phyloP scores from a whole-genome alignment of 1,284 basidiomycete genomes.

The Ganoderma sp. region DNA sequence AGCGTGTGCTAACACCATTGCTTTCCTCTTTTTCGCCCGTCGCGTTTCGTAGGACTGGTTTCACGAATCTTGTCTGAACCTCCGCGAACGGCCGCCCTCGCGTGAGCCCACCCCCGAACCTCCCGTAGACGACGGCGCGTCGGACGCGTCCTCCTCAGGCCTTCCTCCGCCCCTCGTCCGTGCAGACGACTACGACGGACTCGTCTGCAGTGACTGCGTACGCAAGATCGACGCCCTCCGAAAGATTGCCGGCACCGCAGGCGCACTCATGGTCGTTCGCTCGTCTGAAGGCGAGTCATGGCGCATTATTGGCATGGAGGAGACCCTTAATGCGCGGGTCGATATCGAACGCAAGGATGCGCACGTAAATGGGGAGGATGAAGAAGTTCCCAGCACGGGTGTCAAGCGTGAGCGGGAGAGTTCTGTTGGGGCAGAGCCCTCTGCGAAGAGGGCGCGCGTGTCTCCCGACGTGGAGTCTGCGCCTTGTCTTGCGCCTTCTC shows the following conservation, averaged over 20 bases:
- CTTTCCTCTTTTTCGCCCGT: neutral
- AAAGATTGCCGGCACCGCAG: slow-evolving; percentile 68
- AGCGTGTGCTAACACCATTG: slow-evolving; percentile 18
- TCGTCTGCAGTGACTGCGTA: slow-evolving; percentile 73
- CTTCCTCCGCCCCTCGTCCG: slow-evolving; percentile 70
- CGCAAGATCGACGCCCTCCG: slow-evolving; percentile 55
- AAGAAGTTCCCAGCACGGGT: slow-evolving; percentile 35
- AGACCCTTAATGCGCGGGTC: slow-evolving; percentile 31
- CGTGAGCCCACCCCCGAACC: slow-evolving; percentile 41
- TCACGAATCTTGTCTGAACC: slow-evolving; percentile 83
- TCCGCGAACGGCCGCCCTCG: slow-evolving; percentile 64
- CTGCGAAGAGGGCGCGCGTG: slow-evolving; percentile 55
- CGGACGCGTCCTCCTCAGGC: slow-evolving; percentile 65
- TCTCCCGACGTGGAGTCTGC: slow-evolving; percentile 33
- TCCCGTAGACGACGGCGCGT: slow-evolving; percentile 55
- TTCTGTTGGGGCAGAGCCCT: slow-evolving; percentile 44
- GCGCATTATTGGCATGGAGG: slow-evolving; percentile 49
- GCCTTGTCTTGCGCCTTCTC: slow-evolving; percentile 59
- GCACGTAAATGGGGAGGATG: slow-evolving; percentile 12
- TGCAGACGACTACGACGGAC: slow-evolving; percentile 69
- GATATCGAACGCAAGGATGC: slow-evolving; percentile 27
- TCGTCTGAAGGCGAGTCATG: slow-evolving; percentile 50
- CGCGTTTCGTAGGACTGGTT: slow-evolving; percentile 72
- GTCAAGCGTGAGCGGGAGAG: slow-evolving; percentile 58
- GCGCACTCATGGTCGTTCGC: slow-evolving; percentile 67